Percentiles rank a stretch among this genome's conserved stretches.
Conservation (phyloP, 106 monocot species). For the Acanthochlamys bracteata region DNA sequence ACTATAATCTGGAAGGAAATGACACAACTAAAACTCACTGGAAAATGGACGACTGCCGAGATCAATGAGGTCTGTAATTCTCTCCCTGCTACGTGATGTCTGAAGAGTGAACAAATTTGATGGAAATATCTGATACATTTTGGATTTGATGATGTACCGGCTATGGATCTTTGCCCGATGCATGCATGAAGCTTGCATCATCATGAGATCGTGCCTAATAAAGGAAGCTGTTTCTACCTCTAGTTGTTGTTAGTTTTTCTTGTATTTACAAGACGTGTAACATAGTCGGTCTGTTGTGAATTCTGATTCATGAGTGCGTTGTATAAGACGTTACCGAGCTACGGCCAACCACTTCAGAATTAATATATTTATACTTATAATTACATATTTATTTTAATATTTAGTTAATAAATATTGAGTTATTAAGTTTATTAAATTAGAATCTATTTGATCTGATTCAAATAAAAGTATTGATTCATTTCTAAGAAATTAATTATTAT, state of each 20-base stretch:
- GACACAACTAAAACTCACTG: conserved; percentile 82
- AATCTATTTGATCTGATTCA: too few relatives aligned
- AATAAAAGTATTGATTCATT: too few relatives aligned
- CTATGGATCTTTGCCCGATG: conserved; percentile 88
- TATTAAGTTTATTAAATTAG: too few relatives aligned
- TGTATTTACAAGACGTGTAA: too few relatives aligned
- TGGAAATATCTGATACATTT: neutral
- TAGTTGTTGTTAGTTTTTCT: neutral
- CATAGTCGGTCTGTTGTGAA: too few relatives aligned
- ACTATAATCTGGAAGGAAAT: conserved; percentile 72
- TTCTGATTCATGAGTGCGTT: too few relatives aligned
- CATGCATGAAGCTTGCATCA: conserved; percentile 72
- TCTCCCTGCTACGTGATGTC: neutral
- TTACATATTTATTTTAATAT: too few relatives aligned
- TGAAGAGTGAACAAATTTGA: neutral
- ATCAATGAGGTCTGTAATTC: conserved; percentile 51
- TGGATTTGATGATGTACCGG: conserved; percentile 30
- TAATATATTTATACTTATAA: too few relatives aligned
- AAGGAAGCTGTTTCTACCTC: conserved; percentile 36
- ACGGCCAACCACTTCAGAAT: too few relatives aligned
- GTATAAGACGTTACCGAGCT: too few relatives aligned
- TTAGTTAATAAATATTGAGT: too few relatives aligned
- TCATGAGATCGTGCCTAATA: conserved; percentile 72
- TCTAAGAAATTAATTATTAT: too few relatives aligned
- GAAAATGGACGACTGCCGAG: conserved; percentile 79